Evolutionary conservation across 2,329 filamentous ascomycete genomes (phyloP).

Genomic region (Dendrostoma leiphaemia): DNA sequence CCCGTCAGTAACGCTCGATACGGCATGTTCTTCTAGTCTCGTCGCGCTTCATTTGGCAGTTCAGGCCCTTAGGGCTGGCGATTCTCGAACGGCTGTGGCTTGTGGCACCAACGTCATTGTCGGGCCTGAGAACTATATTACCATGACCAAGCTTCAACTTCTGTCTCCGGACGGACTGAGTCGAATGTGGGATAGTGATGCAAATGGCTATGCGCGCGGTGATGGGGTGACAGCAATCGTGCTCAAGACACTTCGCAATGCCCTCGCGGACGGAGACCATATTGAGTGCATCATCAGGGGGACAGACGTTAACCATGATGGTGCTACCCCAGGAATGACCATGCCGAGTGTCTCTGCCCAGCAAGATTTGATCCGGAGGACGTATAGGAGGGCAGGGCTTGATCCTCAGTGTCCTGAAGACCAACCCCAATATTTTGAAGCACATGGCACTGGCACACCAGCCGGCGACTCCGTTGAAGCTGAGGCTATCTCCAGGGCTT

Average conservation of each 20-base stretch:
- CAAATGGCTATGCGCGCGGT: constrained; percentile 51
- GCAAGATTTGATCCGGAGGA: constrained; percentile 33
- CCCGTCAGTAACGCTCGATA: constrained; percentile 40
- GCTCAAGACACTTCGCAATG: constrained; percentile 43
- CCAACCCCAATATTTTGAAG: constrained; percentile 37
- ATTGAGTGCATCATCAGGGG: constrained; percentile 41
- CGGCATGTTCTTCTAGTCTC: constrained; percentile 40
- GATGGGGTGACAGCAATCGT: constrained; percentile 47
- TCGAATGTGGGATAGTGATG: constrained; percentile 42
- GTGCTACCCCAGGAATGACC: constrained; percentile 43
- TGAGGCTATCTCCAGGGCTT: constrained; percentile 30
- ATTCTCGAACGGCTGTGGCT: constrained; percentile 31
- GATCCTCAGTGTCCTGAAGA: constrained; percentile 22
- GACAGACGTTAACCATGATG: constrained; percentile 38
- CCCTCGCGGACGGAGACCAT: constrained; percentile 41
- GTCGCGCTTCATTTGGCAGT: constrained; percentile 38
- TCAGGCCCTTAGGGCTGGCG: constrained; percentile 30
- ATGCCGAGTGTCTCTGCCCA: constrained; percentile 43
- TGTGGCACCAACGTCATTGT: constrained; percentile 34
- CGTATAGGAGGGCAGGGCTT: constrained; percentile 38
- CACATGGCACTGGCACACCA: constrained; percentile 28
- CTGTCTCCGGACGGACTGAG: constrained; percentile 35
- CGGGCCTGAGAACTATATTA: constrained; percentile 28
- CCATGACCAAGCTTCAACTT: constrained; percentile 36
- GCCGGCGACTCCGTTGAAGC: constrained; percentile 29